Conservation (phyloP, 768 basidiomycete species). For the Pisolithus albus region DNA sequence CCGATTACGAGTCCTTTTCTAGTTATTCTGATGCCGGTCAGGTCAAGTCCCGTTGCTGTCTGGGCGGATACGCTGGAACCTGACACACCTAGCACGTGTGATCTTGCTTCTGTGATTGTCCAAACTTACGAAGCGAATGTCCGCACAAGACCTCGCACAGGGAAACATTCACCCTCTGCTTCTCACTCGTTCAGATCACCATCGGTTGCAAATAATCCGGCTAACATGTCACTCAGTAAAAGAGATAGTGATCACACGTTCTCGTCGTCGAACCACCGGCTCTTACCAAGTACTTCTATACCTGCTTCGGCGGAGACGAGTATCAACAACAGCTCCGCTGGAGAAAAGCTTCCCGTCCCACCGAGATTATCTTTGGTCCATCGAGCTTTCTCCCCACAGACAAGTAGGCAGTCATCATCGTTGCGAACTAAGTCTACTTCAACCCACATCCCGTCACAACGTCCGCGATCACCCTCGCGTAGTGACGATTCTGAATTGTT, state of each 20-base stretch:
- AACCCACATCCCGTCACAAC: neutral
- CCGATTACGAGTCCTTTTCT: neutral
- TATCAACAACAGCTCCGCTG: neutral
- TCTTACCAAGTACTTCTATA: neutral
- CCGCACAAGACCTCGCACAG: constrained; percentile 1
- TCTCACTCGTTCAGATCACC: neutral
- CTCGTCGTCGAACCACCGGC: neutral
- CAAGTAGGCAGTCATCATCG: neutral
- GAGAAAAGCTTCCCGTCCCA: constrained; percentile 15
- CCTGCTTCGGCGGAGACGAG: neutral
- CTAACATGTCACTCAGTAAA: neutral
- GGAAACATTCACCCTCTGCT: neutral
- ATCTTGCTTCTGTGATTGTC: constrained; percentile 23
- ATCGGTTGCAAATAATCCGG: neutral
- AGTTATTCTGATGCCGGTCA: constrained; percentile 6
- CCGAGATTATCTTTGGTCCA: constrained; percentile 11
- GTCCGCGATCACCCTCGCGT: too few species aligned
- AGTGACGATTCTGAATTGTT: too few species aligned
- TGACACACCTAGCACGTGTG: constrained; percentile 15
- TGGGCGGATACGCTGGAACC: constrained; percentile 27
- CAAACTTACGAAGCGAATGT: constrained; percentile 22
- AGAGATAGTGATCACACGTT: neutral
- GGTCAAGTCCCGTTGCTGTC: constrained; percentile 25
- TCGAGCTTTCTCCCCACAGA: constrained; percentile 4
- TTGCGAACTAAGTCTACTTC: neutral